Evolutionary conservation across 306 rosid species (phyloP).

Genomic region (Fagus sylvatica): DNA sequence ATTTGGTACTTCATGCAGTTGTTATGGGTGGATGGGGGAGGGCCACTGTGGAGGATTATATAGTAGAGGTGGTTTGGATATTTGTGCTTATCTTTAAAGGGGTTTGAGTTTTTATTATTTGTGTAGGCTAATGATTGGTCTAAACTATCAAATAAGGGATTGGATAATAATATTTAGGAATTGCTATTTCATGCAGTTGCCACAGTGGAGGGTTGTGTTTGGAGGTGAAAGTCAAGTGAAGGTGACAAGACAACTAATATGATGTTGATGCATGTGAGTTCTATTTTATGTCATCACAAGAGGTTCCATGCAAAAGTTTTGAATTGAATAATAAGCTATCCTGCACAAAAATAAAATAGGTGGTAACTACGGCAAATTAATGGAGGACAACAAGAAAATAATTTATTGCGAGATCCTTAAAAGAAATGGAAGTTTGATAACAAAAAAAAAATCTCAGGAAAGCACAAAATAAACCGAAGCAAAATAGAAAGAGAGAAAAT

Average conservation of each 20-base stretch:
- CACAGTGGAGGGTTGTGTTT: background rate
- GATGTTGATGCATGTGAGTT: slow-evolving; percentile 24
- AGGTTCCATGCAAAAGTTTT: slow-evolving; percentile 13
- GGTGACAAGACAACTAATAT: slow-evolving; percentile 27
- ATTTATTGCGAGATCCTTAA: background rate
- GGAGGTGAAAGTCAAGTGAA: slow-evolving; percentile 10
- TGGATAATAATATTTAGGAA: slow-evolving; percentile 18
- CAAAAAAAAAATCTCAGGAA: too few relatives aligned
- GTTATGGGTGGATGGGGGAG: background rate
- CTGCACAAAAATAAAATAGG: background rate
- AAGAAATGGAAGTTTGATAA: background rate
- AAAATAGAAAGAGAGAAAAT: too few relatives aligned
- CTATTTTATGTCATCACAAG: background rate
- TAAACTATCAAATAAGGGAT: slow-evolving; percentile 13
- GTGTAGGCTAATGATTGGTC: slow-evolving; percentile 10
- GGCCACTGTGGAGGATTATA: background rate
- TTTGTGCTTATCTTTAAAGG: background rate
- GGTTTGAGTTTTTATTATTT: slow-evolving; percentile 11
- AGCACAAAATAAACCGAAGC: too few relatives aligned
- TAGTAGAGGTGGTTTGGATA: background rate
- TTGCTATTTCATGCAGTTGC: slow-evolving; percentile 10
- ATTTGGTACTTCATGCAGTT: too few relatives aligned
- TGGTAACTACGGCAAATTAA: background rate
- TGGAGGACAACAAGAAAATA: background rate
- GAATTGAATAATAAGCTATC: background rate